These are phyloP conservation scores for Aspergillus terreus DNA, from an alignment of 2,329 filamentous ascomycete species.

Conservation along the genomic window DNA sequence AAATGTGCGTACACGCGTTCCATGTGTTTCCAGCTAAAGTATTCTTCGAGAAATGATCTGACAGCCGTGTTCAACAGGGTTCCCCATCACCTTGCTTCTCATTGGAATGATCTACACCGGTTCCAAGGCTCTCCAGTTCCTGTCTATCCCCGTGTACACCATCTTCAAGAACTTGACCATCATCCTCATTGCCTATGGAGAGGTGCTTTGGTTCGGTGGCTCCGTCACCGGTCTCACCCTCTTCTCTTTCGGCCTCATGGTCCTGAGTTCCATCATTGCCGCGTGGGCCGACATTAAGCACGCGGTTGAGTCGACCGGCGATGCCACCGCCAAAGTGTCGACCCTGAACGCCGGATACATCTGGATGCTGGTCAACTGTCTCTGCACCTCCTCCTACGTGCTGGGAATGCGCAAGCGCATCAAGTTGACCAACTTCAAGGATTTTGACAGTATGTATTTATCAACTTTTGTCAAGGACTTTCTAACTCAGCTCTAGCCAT, in stretches of 20 bases:
- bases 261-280: slow-evolving; percentile 87
- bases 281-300: slow-evolving; percentile 97
- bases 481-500: slow-evolving; percentile 61
- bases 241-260: slow-evolving; percentile 94
- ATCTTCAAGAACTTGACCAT: slow-evolving; percentile 99
- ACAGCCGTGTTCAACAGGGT: slow-evolving; percentile 58
- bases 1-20: slow-evolving; percentile 65
- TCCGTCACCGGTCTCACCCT: slow-evolving; percentile 82
- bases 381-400: slow-evolving; percentile 87
- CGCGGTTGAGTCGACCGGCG: slow-evolving; percentile 64
- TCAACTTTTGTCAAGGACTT: not conserved
- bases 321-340: slow-evolving; percentile 71
- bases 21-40: not conserved
- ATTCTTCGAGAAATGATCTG: slow-evolving; percentile 5
- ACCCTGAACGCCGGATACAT: slow-evolving; percentile 92
- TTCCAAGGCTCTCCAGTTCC: slow-evolving; percentile 90
- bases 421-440: slow-evolving; percentile 99
- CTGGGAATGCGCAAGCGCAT: slow-evolving; percentile 96
- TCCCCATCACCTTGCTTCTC: slow-evolving; percentile 89
- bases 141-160: slow-evolving; percentile 97
- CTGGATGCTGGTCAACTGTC: slow-evolving; percentile 97
- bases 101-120: slow-evolving; percentile 99
- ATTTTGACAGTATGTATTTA: slow-evolving; percentile 84
- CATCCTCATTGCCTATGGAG: slow-evolving; percentile 96
- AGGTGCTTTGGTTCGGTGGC: slow-evolving; percentile 97